Evolutionary conservation across 2,329 filamentous ascomycete genomes (phyloP), one percentile per base, ranked within the genome.

Genomic region (Calonectria naviculata): DNA sequence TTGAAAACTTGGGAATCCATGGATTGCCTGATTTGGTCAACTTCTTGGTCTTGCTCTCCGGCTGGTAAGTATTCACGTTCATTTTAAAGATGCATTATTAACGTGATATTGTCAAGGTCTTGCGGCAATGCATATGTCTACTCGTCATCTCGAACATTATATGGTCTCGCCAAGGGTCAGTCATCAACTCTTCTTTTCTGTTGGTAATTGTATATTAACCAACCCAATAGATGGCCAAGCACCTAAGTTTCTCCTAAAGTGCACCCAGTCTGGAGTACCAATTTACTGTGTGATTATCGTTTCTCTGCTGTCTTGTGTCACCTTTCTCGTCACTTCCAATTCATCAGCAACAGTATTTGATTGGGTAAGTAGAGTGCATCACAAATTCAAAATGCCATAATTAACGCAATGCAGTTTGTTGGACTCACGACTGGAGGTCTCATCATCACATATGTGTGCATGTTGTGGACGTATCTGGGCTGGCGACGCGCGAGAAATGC

Each of bases 1-100:
- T 90, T 83, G 80, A 83, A 61, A 87, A 88, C 74, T 73, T 89
- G 69, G 81, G 84, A n/a, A 85, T 90, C 65, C 76, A 75, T 0
- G 86, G 84, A 13, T 83, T 90, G 24, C 87, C 88, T 5, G 82
- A 87, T 52, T 80, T 90, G 21, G 84, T 89, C 69, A 91, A 90
- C 75, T 87, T 87, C 12, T 89, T 89, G 19, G 28, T 61, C 4
- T 29, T 61, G 3, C 6, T 61, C 2, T 61, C 56, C 13, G 56
- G 56, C 15, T 61, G 56, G 56, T 58, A 58, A 24, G 31, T 34
- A 0, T 58, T 38, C 31, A n/a, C 2, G n/a, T n/a, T n/a, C n/a
- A n/a, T n/a, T n/a, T n/a, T n/a, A n/a, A n/a, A n/a, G 4, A 31
- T n/a, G 10, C 17, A 15, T 26, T 6, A 52, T 26, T 52, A 13